Evolutionary conservation across 2,329 filamentous ascomycete genomes (phyloP), one percentile per base, ranked within the genome.

Genomic region (Elsinoe necatrix): DNA sequence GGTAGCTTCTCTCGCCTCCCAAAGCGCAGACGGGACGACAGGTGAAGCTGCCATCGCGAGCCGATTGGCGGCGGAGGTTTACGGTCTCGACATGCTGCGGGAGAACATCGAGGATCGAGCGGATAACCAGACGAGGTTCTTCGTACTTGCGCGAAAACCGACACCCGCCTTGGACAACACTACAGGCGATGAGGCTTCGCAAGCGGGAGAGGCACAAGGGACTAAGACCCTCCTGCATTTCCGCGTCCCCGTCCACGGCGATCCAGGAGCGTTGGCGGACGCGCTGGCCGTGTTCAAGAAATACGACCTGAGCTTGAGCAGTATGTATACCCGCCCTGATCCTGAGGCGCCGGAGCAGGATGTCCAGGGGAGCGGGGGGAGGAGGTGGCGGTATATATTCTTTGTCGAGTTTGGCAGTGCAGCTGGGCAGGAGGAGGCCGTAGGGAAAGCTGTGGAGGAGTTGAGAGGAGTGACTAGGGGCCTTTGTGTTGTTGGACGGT

Each of bases 271-370:
- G 9, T 75, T 97, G 60, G 90, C 90, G 2, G 82, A 88, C 63
- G 87, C 85, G 27, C 75, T 97, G 58, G 80, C 84, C 52, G 87
- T 89, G 57, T 97, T 97, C 73, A 83, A 84, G 61, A 75, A 75
- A 6, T 78, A 81, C 62, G 78, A 79, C 4, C 77, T 96, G 57
- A 95, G 96, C 68, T 74, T 97, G 63, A 96, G 91, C 27, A 92
- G 86, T 69, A 95, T 97, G 70, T 91, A 90, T 68, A 90, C 87
- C 62, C 75, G 92, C 61, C 92, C 92, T 4, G 90, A 87, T 64
- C 80, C 87, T 57, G 75, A 80, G 37, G 73, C 76, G 48, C 3
- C n/a, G 31, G 20, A 8, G 48, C 9, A 21, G 48, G 12, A 3
- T 16, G 5, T 25, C n/a, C 2, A 7, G 31, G 12, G 2, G 3